Percentiles rank a stretch among this genome's conserved stretches.
These are phyloP conservation scores for Pterula multifida DNA, from an alignment of 1,284 basidiomycete species.

Conservation along the genomic window DNA sequence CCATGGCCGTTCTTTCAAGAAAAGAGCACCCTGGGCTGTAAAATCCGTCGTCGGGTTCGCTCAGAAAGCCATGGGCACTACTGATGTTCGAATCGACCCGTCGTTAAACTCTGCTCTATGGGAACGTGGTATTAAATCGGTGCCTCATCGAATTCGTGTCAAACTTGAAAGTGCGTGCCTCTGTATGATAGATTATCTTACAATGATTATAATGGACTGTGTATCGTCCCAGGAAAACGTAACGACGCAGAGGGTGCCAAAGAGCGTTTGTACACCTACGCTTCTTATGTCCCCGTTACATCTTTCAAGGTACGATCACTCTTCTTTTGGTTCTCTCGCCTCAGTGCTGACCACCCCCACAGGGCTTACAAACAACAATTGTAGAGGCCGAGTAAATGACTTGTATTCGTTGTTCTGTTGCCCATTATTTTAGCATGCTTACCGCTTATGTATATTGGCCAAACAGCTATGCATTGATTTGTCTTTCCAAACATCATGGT, in stretches of 20 bases:
- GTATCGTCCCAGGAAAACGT: slow-evolving; percentile 50
- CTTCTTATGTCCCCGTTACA: slow-evolving; percentile 65
- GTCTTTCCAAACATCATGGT: no score
- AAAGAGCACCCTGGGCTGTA: slow-evolving; percentile 87
- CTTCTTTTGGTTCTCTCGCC: background rate
- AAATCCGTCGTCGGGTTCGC: slow-evolving; percentile 88
- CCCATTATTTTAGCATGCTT: background rate
- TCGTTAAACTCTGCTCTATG: slow-evolving; percentile 91
- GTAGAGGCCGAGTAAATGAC: slow-evolving; percentile 58
- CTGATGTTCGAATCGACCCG: slow-evolving; percentile 86
- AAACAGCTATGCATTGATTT: background rate
- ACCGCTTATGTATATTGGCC: background rate
- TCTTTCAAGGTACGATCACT: slow-evolving; percentile 71
- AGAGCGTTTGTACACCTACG: slow-evolving; percentile 94
- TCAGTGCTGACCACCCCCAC: slow-evolving; percentile 3
- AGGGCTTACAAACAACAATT: slow-evolving; percentile 77
- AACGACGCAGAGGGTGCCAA: slow-evolving; percentile 95
- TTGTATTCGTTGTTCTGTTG: background rate
- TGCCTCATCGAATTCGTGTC: slow-evolving; percentile 82
- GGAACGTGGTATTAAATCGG: slow-evolving; percentile 82
- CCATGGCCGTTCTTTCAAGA: slow-evolving; percentile 87
- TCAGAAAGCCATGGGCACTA: slow-evolving; percentile 87
- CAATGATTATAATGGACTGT: background rate
- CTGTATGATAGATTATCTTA: no score
- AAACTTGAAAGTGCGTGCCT: slow-evolving; percentile 79